A percentile compares a stretch with the other conserved stretches of the same genome.
Conservation (phyloP, 1,284 basidiomycete species). For the Kwoniella shivajii region DNA sequence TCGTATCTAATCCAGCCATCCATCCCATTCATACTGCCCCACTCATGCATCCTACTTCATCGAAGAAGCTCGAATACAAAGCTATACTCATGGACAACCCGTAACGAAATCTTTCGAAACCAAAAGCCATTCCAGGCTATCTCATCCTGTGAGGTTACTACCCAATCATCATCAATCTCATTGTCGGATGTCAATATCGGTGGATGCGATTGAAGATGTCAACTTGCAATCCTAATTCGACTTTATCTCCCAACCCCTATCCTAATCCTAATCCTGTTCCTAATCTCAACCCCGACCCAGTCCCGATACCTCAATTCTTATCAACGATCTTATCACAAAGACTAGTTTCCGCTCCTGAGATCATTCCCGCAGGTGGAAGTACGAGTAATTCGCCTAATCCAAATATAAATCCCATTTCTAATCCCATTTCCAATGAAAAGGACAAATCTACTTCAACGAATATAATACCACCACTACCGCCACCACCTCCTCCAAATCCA, state of each 20-base stretch:
- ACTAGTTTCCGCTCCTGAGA: neutral
- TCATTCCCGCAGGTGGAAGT: neutral
- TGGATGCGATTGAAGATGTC: neutral
- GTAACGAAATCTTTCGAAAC: no score
- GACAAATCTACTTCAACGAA: neutral
- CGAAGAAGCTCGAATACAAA: no score
- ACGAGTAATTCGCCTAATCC: no score
- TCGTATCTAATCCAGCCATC: no score
- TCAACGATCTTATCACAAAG: conserved; percentile 12
- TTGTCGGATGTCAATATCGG: no score
- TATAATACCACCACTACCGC: neutral
- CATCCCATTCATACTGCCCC: no score
- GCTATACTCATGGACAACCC: no score
- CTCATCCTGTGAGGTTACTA: no score
- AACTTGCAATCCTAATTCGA: neutral
- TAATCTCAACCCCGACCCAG: no score
- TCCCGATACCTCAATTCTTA: conserved; percentile 14
- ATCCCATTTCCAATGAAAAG: neutral
- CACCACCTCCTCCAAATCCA: conserved; percentile 27
- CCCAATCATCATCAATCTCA: no score
- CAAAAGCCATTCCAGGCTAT: no score
- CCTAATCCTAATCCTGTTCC: neutral
- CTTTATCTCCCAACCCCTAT: neutral
- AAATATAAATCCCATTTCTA: neutral
- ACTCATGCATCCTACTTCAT: no score